Percentiles rank a stretch among this genome's conserved stretches.
These are phyloP conservation scores for Xylaria sp. DNA, from an alignment of 2,329 filamentous ascomycete genomes.

Conservation along the genomic window DNA sequence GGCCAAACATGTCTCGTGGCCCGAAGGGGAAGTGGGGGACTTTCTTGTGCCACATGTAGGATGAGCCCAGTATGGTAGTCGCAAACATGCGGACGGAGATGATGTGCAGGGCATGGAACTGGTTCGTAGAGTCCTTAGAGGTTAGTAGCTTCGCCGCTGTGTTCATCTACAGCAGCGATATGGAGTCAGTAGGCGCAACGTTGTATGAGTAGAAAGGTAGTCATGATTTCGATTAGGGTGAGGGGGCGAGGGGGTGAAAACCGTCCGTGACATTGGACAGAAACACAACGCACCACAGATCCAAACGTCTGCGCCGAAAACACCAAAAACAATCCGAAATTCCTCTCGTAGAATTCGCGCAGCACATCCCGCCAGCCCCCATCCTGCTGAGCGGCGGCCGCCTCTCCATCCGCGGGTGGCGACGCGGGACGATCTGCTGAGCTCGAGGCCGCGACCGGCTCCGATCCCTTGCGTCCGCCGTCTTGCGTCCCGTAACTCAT, in stretches of 20 bases:
- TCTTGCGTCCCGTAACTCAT: conserved; percentile 23
- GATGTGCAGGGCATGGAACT: conserved; percentile 49
- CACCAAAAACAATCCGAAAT: conserved; percentile 48
- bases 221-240: background rate
- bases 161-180: conserved; percentile 45
- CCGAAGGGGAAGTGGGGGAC: conserved; percentile 71
- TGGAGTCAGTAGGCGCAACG: too few species aligned
- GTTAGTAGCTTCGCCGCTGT: conserved; percentile 48
- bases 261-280: background rate
- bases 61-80: conserved; percentile 44
- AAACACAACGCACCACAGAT: conserved; percentile 42
- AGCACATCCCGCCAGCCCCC: conserved; percentile 24
- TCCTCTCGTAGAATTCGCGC: conserved; percentile 53
- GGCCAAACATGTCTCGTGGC: conserved; percentile 61
- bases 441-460: conserved; percentile 5
- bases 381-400: background rate
- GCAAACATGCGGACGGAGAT: conserved; percentile 51
- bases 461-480: background rate
- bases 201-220: background rate
- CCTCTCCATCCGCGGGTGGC: conserved; percentile 3
- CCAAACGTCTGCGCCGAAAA: conserved; percentile 49
- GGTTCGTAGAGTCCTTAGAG: conserved; percentile 37
- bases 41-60: conserved; percentile 49
- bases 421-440: background rate
- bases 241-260: background rate